Evolutionary conservation across 2,329 filamentous ascomycete genomes (phyloP).

Genomic region (Pezicula rhizophila): DNA sequence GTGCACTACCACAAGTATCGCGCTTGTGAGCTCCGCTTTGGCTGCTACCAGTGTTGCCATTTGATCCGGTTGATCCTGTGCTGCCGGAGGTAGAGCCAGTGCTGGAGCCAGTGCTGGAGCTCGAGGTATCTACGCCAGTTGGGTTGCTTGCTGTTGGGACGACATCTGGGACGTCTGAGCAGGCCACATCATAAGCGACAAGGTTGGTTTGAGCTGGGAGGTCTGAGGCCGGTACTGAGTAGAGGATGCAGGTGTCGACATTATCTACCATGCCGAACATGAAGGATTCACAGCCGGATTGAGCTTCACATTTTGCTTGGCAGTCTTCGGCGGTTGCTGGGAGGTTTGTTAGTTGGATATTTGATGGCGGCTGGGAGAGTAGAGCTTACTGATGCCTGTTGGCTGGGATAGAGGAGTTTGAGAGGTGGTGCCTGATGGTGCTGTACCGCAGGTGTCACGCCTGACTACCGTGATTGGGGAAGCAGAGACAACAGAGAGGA

Average conservation of each 20-base stretch:
- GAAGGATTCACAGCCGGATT: slow-evolving; percentile 11
- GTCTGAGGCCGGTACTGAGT: slow-evolving; percentile 13
- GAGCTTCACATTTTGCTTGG: slow-evolving; percentile 10
- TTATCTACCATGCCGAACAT: slow-evolving; percentile 14
- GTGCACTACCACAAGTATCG: slow-evolving; percentile 1
- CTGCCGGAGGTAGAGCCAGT: not conserved
- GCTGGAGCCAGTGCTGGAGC: not conserved
- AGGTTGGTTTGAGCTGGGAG: slow-evolving; percentile 10
- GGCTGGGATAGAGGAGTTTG: slow-evolving; percentile 2
- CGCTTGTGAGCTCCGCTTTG: not conserved
- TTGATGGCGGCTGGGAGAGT: not conserved
- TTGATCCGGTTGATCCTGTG: slow-evolving; percentile 1
- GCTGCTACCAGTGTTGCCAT: slow-evolving; percentile 1
- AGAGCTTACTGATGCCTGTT: slow-evolving; percentile 1
- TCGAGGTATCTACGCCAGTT: not conserved
- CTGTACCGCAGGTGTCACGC: not conserved
- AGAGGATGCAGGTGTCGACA: slow-evolving; percentile 14
- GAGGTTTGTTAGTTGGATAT: not conserved
- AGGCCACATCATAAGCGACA: slow-evolving; percentile 4
- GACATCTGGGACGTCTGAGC: slow-evolving; percentile 1
- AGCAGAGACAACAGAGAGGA: slow-evolving; percentile 1
- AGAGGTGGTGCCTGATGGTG: not conserved
- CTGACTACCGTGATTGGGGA: not conserved
- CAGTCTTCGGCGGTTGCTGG: slow-evolving; percentile 3
- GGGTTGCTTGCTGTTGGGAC: slow-evolving; percentile 1